phyloP scores from a whole-genome alignment of 2,329 filamentous ascomycete genomes.

The Sporothrix curviconia region DNA sequence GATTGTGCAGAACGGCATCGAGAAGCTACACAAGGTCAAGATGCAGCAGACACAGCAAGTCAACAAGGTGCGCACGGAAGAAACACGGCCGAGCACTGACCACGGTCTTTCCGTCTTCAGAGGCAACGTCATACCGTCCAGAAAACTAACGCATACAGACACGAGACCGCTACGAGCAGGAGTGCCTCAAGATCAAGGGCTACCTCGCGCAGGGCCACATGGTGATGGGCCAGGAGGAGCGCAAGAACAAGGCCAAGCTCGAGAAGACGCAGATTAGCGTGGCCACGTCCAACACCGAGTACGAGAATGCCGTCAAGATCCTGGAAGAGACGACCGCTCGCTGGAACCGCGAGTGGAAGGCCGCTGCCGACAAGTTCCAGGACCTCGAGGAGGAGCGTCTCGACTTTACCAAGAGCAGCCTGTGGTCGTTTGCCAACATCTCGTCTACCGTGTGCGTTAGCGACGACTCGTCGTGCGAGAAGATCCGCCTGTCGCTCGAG shows the following conservation, averaged over 20 bases:
- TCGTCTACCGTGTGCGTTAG: constrained; percentile 96
- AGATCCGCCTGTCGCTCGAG: constrained; percentile 86
- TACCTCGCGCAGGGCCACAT: constrained; percentile 98
- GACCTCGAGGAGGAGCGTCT: constrained; percentile 95
- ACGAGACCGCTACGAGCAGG: constrained; percentile 91
- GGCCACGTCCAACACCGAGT: constrained; percentile 83
- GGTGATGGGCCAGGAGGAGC: constrained; percentile 99
- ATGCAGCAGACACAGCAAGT: constrained; percentile 83
- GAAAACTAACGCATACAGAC: constrained; percentile 46
- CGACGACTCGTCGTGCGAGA: constrained; percentile 94
- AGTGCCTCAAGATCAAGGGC: constrained; percentile 96
- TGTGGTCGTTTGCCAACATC: constrained; percentile 98
- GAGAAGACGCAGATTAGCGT: constrained; percentile 98
- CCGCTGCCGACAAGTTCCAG: constrained; percentile 97
- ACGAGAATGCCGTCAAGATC: constrained; percentile 85
- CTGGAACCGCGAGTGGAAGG: constrained; percentile 98
- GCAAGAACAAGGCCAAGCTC: constrained; percentile 96
- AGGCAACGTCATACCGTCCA: no score
- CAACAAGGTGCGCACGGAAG: constrained; percentile 74
- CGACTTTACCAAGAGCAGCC: constrained; percentile 94
- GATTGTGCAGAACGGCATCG: constrained; percentile 88
- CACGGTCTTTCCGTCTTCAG: no score
- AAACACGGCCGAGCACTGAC: no score
- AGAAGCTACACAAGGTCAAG: constrained; percentile 90
- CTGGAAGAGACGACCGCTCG: constrained; percentile 90